Percentiles rank a stretch among this genome's conserved stretches.
These are phyloP conservation scores for Inga laurina DNA, from an alignment of 306 rosid species.

Conservation along the genomic window DNA sequence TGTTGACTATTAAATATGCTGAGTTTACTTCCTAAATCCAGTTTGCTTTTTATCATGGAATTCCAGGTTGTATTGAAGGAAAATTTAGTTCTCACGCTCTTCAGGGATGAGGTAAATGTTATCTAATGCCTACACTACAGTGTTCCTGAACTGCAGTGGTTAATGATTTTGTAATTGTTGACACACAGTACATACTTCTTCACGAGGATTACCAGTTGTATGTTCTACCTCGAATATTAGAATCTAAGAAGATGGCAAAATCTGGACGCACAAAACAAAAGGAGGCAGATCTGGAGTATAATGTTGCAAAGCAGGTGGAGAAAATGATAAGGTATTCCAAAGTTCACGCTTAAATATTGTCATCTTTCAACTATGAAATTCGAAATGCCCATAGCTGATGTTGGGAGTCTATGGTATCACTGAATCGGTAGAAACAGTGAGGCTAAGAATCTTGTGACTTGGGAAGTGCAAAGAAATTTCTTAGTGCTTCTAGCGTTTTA, in stretches of 20 bases:
- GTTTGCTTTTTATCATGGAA: conserved; percentile 22
- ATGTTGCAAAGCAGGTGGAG: conserved; percentile 98
- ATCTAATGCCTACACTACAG: conserved; percentile 4
- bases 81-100: conserved; percentile 81
- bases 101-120: conserved; percentile 87
- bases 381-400: neutral
- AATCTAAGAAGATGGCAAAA: conserved; percentile 99
- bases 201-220: conserved; percentile 93
- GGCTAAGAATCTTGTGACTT: conserved; percentile 15
- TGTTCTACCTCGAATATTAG: conserved; percentile 89
- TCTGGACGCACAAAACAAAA: conserved; percentile 97
- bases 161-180: conserved; percentile 34
- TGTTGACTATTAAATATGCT: conserved; percentile 2
- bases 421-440: neutral
- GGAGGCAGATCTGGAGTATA: conserved; percentile 97
- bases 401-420: neutral
- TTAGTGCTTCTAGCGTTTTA: neutral
- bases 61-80: conserved; percentile 95
- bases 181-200: conserved; percentile 77
- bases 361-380: neutral
- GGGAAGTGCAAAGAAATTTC: neutral
- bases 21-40: conserved; percentile 27
- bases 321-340: conserved; percentile 86
- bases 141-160: conserved; percentile 31
- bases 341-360: conserved; percentile 23